Base-by-base conservation (phyloP, 768 basidiomycete genomes). In the Suillus subaureus region DNA sequence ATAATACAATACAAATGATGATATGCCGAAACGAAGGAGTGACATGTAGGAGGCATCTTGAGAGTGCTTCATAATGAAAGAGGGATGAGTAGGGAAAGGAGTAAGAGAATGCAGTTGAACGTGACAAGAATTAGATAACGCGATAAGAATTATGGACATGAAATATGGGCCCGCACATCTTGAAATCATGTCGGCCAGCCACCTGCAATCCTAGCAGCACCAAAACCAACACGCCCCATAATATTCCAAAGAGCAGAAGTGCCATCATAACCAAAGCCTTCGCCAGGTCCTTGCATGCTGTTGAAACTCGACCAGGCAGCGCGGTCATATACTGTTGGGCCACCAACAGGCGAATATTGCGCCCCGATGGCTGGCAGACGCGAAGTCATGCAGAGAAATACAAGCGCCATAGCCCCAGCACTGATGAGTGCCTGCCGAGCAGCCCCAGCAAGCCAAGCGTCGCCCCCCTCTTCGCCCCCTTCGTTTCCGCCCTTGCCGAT, bases 221-320 rank as follows among this genome's bases (percentile, higher is more conserved):
- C 91, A 55, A 89, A 89, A 6, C 89, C 88, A 12, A 94, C 84
- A 16, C 89, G 79, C 15, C 90, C 90, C 61, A 94, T 71, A 69
- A 92, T 82, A 66, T 79, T 85, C 90, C 90, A 92, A 54, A 92
- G 81, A 13, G 84, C 84, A 23, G 83, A 81, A 2, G 88, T 85
- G 40, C 85, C 82, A 68, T 89, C 89, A 15, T 79, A 78, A 26
- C 79, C 78, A 69, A 92, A 91, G 35, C 92, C 92, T 71, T 93
- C 92, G 0, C 91, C 91, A 0, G 82, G 83, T 12, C 83, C 85
- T 60, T 85, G 85, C 79, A 94, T 84, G 13, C 85, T 79, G 72
- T 94, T 93, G 78, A 92, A 93, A 73, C 87, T 89, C 64, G 82
- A 82, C 93, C 93, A 94, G 33, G 90, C 90, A 9, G 85, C 82